These are phyloP conservation scores for Clarireedia sp. DNA, from an alignment of 2,329 filamentous ascomycete genomes.

Conservation along the genomic window DNA sequence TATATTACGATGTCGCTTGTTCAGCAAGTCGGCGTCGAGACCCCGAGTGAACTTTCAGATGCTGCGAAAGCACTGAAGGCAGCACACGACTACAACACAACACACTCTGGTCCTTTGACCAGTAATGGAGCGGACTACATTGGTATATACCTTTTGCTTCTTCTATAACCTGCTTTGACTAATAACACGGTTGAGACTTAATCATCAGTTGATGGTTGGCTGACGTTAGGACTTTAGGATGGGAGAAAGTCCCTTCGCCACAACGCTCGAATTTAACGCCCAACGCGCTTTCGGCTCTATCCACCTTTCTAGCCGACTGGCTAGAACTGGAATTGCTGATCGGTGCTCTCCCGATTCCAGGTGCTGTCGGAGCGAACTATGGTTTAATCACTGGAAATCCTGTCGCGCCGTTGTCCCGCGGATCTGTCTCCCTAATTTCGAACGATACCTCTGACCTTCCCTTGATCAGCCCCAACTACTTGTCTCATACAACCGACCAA, in stretches of 20 bases:
- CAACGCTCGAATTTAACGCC: slow-evolving; percentile 27
- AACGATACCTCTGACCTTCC: slow-evolving; percentile 2
- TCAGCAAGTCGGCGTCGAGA: slow-evolving; percentile 1
- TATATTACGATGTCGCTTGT: not conserved
- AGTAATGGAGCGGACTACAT: slow-evolving; percentile 3
- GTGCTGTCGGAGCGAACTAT: not conserved
- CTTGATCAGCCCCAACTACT: not conserved
- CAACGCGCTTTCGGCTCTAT: slow-evolving; percentile 30
- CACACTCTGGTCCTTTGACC: not conserved
- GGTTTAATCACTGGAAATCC: not conserved
- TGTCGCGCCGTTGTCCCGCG: not conserved
- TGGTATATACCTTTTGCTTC: not conserved
- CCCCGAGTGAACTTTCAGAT: not conserved
- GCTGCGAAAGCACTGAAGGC: not conserved
- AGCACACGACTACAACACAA: not conserved
- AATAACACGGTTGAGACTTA: not conserved
- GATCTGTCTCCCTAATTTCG: not conserved
- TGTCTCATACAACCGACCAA: slow-evolving; percentile 1
- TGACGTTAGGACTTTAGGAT: not conserved
- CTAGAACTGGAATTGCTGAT: slow-evolving; percentile 2
- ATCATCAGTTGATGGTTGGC: not conserved
- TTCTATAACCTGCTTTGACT: no score
- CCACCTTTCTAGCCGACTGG: slow-evolving; percentile 29
- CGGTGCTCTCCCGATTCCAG: not conserved
- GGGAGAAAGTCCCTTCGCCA: slow-evolving; percentile 12